Evolutionary conservation across 176 grass and related monocot species (phyloP), one percentile per base, ranked within the genome.

Genomic region (Oryza rufipogon): DNA sequence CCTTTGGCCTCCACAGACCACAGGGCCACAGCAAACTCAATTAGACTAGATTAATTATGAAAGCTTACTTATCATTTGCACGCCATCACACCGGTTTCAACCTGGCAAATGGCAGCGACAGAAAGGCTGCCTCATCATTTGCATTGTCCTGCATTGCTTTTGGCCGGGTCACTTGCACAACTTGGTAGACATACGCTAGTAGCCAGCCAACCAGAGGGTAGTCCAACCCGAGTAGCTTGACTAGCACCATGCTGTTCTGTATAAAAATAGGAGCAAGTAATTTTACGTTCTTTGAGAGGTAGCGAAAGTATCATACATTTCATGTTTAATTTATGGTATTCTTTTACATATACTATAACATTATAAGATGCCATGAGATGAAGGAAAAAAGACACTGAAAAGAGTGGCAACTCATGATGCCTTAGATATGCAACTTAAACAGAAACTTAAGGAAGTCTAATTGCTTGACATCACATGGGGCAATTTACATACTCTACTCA

Each of bases 61-160:
- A 45, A 72, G 83, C 33, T 70, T 77, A 65, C 44, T 22, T 20
- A 46, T 77, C 88, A 63, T 89, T 85, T 89, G 23, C 72, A 64
- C 66, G 11, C 74, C 82, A 89, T 70, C 20, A 32, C 19, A 20
- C 13, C 20, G 17, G 66, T 71, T 17, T 44, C 72, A 78, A 36
- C 83, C 58, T 63, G 58, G 58, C 58, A 63, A 63, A 70, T 63
- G 15, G 42, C 71, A 65, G 71, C 70, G 63, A 63, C 73, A 80
- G 34, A 75, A 82, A 73, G 69, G 80, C 80, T 74, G 77, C 88
- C 33, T 88, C 83, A 81, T 89, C 72, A 81, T 77, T 36, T 64
- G 54, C 45, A 0, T 0, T 71, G 71, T 77, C 71, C 65, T 71
- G 71, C 5, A 19, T 54, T 76, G 56, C 67, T 64, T 74, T 80